Conservation (phyloP, 257 asterid genomes). For the Rauvolfia tetraphylla region DNA sequence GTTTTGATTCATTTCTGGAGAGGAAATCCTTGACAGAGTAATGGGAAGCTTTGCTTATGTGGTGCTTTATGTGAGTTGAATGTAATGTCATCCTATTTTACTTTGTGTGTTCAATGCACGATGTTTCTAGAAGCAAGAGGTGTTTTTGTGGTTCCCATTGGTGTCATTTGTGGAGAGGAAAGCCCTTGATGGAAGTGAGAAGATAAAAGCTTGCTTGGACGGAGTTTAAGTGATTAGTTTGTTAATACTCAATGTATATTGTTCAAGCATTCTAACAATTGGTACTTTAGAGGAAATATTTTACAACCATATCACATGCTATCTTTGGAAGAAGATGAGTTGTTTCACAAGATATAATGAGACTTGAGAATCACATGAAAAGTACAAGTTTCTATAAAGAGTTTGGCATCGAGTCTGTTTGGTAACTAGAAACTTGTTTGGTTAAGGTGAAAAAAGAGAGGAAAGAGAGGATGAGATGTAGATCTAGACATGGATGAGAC, state of each 20-base stretch:
- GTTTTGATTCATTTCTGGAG: no score
- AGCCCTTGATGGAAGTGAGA: neutral
- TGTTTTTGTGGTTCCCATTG: no score
- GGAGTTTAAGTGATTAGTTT: neutral
- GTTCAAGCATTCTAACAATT: neutral
- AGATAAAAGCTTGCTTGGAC: neutral
- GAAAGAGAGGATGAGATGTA: no score
- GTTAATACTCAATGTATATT: neutral
- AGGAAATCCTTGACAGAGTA: no score
- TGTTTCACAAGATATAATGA: neutral
- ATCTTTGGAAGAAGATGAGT: neutral
- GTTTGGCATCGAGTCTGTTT: neutral
- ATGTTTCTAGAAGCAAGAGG: neutral
- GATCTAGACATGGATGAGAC: no score
- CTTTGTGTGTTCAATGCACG: neutral
- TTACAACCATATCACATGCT: neutral
- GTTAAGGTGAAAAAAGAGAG: no score
- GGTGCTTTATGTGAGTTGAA: neutral
- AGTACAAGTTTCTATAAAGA: neutral
- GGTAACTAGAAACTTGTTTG: neutral
- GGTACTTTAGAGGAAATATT: neutral
- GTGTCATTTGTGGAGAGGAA: neutral
- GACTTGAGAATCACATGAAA: neutral
- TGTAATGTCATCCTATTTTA: no score
- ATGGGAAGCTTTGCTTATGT: neutral